These are phyloP conservation scores for Canavalia ensiformis DNA, from an alignment of 306 rosid genomes.

Conservation along the genomic window DNA sequence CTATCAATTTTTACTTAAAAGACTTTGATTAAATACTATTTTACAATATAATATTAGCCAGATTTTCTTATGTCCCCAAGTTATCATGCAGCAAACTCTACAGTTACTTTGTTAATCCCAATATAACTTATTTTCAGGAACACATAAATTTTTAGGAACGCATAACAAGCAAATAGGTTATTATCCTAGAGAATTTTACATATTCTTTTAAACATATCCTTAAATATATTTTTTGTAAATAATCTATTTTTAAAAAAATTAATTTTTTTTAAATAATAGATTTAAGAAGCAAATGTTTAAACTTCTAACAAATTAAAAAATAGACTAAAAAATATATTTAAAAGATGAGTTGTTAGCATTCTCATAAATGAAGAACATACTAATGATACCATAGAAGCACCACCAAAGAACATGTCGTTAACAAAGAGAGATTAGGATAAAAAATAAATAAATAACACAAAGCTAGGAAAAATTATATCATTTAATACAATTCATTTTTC, in stretches of 20 bases:
- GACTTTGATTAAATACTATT: no score
- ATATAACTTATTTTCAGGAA: not conserved
- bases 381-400: not conserved
- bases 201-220: no score
- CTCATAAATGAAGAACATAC: not conserved
- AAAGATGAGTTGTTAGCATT: no score
- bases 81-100: no score
- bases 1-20: no score
- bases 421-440: not conserved
- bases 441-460: not conserved
- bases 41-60: not conserved
- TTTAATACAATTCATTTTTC: constrained; percentile 19
- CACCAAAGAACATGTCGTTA: not conserved
- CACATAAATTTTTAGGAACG: not conserved
- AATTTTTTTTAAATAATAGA: no score
- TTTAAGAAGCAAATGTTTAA: no score
- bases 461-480: not conserved
- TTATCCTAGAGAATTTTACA: no score
- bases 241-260: no score
- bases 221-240: no score
- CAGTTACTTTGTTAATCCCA: not conserved
- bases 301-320: not conserved
- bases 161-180: not conserved
- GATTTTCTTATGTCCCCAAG: no score
- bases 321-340: no score